phyloP scores from a whole-genome alignment of 768 basidiomycete species.

The Pleurotus pulmonarius region DNA sequence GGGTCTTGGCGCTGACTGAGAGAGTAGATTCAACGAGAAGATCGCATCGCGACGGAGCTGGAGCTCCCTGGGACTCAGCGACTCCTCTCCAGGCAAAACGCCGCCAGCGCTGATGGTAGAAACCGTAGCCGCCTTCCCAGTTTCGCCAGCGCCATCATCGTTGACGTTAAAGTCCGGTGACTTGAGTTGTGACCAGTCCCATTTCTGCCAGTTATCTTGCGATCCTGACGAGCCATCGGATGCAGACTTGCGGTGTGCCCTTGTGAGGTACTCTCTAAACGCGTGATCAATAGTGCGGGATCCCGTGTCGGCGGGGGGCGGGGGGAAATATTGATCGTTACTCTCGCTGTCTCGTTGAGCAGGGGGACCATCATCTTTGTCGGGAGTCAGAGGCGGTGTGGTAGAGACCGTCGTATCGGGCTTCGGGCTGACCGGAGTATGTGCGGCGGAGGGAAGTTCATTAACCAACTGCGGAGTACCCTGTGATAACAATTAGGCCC shows the following conservation, averaged over 20 bases:
- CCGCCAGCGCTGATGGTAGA: not conserved
- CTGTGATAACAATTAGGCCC: not conserved
- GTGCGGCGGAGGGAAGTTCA: constrained; percentile 18
- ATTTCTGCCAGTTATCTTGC: constrained; percentile 30
- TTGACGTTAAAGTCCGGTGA: constrained; percentile 24
- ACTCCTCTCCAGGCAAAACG: constrained; percentile 2
- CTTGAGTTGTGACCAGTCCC: constrained; percentile 42
- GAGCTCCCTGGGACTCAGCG: constrained; percentile 1
- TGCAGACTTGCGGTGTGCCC: constrained; percentile 2
- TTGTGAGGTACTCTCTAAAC: not conserved
- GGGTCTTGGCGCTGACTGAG: constrained; percentile 5
- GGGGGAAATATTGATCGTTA: constrained; percentile 10
- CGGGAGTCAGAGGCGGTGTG: constrained; percentile 32
- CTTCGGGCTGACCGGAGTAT: constrained; percentile 26
- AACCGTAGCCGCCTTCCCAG: not conserved
- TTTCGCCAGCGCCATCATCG: not conserved
- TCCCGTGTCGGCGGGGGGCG: constrained; percentile 8
- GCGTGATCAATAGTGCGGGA: not conserved
- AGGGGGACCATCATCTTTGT: constrained; percentile 21
- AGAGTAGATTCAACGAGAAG: not conserved
- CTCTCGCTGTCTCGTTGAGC: not conserved
- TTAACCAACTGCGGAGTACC: constrained; percentile 3
- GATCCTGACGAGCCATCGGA: constrained; percentile 5
- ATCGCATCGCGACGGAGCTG: constrained; percentile 4
- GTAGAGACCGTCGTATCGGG: constrained; percentile 14